Base-by-base conservation (phyloP, 805 yeast genomes). In the Lachancea quebecensis region DNA sequence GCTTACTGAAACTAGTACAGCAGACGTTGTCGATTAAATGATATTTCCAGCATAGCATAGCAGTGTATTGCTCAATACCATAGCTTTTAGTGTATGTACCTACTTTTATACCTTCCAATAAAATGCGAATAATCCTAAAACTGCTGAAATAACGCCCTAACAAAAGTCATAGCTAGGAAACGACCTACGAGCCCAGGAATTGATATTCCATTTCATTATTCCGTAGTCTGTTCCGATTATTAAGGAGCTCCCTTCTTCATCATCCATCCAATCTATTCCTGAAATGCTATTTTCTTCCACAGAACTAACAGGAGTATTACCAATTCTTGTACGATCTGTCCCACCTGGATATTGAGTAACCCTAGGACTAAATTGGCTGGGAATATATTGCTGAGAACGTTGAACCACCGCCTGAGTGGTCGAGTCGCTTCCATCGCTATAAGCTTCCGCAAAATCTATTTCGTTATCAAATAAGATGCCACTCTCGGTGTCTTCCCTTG, bases 161-260 rank as follows among this genome's bases (percentile, higher is more conserved):
- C 72, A 67, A 41, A 72, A 64, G 45, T 70, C 74, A 52, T 69
- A 77, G 44, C 81, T 71, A 2, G 84, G 81, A 51, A 77, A 77
- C 46, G 82, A 75, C 47, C 83, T 67, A 55, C 86, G 69, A 28
- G 77, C 75, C 74, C 80, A 74, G 12, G 77, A 72, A 54, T 83
- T 84, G 39, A 85, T 73, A 36, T 75, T 77, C 89, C 91, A 85
- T 51, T 73, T 70, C 38, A 81, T 70, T 16, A 86, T 67, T 0
- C 95, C 95, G 37, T 75, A 77, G 48, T 78, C 81, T 42, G 79
- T 73, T 1, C 86, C 90, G 31, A 83, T 75, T 6, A 78, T 67
- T 33, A 83, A 59, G 32, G 73, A 69, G 15, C 78, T 70, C 0
- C 81, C 81, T 8, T 74, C 71, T 14, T 62, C 60, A 50, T 71